These are phyloP conservation scores for Pholiota conissans DNA, from an alignment of 768 basidiomycete species.

Conservation along the genomic window DNA sequence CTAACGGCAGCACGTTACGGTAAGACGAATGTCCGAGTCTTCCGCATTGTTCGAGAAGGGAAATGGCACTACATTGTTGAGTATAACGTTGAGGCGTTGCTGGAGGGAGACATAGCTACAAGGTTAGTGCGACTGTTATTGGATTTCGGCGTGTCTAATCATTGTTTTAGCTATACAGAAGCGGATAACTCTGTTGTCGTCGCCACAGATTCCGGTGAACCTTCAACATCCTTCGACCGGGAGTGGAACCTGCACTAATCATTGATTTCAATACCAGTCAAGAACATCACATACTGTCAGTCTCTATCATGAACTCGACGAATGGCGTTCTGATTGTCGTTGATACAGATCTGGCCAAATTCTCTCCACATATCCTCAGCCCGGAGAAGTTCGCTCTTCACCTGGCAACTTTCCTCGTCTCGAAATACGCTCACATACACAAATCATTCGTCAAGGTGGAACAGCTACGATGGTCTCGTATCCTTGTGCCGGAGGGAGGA, in stretches of 20 bases:
- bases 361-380: conserved; percentile 81
- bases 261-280: conserved; percentile 39
- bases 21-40: conserved; percentile 86
- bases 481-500: conserved; percentile 48
- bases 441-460: conserved; percentile 73
- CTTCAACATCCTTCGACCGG: background rate
- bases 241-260: too few relatives aligned
- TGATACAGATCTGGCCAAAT: conserved; percentile 82
- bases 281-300: conserved; percentile 67
- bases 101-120: conserved; percentile 82
- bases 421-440: conserved; percentile 74
- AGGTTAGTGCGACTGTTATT: conserved; percentile 45
- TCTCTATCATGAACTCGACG: background rate
- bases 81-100: conserved; percentile 75
- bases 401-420: conserved; percentile 79
- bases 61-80: conserved; percentile 76
- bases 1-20: conserved; percentile 68
- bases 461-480: conserved; percentile 83
- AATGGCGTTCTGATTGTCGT: background rate
- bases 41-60: conserved; percentile 76
- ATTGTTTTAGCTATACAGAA: conserved; percentile 65
- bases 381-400: conserved; percentile 89
- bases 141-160: background rate
- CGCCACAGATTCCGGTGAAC: conserved; percentile 87
- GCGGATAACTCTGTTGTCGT: conserved; percentile 89